These are phyloP conservation scores for Tardiomyces blankii DNA, from an alignment of 1,139 yeast genomes.

Conservation along the genomic window DNA sequence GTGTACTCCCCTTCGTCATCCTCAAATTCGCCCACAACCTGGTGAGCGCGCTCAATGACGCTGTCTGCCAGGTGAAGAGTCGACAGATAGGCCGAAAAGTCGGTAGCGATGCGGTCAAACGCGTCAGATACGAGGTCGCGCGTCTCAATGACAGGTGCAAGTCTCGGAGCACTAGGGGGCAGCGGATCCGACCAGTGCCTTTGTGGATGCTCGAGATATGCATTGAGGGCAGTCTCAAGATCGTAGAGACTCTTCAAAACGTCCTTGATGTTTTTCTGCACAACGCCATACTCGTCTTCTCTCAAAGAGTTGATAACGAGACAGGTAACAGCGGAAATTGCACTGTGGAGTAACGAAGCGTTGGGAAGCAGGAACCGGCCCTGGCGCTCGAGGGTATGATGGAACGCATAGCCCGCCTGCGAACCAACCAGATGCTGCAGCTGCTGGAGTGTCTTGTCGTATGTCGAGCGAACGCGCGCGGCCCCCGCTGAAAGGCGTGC, in stretches of 20 bases:
- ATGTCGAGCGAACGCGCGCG: background rate
- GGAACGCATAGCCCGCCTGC: background rate
- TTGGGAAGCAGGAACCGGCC: background rate
- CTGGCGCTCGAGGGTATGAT: background rate
- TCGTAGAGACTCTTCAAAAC: constrained; percentile 17
- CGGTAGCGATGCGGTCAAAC: background rate
- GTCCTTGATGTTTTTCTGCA: constrained; percentile 24
- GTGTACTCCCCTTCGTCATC: background rate
- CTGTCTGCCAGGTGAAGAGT: background rate
- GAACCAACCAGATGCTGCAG: background rate
- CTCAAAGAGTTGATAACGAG: constrained; percentile 14
- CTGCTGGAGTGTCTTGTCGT: background rate
- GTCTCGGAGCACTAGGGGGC: background rate
- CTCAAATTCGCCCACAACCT: background rate
- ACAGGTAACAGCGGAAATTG: background rate
- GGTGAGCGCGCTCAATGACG: background rate
- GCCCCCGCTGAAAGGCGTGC: background rate
- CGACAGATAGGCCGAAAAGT: background rate
- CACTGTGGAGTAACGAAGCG: background rate
- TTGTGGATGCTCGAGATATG: constrained; percentile 20
- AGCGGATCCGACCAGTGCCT: constrained; percentile 24
- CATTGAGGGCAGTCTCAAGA: constrained; percentile 15
- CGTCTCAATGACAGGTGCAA: background rate
- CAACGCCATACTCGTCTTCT: constrained; percentile 26
- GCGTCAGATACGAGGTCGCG: background rate